Conservation (phyloP, 441 rosid genomes). For the Croton laevigatus region DNA sequence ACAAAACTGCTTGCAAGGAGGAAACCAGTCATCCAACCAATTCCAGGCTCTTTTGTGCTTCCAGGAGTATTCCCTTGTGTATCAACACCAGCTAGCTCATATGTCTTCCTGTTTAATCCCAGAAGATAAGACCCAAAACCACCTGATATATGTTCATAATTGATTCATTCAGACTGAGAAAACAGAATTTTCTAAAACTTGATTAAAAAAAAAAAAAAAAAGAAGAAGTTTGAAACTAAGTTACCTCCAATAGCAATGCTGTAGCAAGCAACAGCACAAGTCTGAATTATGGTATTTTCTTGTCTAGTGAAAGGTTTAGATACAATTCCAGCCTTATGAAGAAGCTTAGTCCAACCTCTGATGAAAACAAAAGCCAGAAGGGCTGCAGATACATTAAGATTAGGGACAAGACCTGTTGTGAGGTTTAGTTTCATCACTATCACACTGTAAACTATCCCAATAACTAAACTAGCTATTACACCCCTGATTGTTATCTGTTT, state of each 20-base stretch:
- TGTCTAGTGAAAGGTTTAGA: conserved; percentile 76
- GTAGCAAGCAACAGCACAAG: conserved; percentile 91
- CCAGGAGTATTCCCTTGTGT: conserved; percentile 58
- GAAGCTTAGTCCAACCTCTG: conserved; percentile 70
- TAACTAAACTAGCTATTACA: conserved; percentile 53
- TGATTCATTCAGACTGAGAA: background rate
- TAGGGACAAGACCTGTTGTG: conserved; percentile 92
- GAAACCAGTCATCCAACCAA: conserved; percentile 90
- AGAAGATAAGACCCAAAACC: conserved; percentile 90
- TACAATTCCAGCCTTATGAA: conserved; percentile 59
- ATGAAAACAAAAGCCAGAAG: conserved; percentile 71
- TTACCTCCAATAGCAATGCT: conserved; percentile 83
- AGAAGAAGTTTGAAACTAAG: background rate
- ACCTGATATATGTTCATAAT: conserved; percentile 44
- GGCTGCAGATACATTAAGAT: conserved; percentile 90
- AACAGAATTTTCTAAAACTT: background rate
- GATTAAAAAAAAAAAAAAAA: background rate
- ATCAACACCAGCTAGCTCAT: conserved; percentile 56
- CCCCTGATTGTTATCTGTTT: conserved; percentile 77
- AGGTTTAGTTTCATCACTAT: conserved; percentile 82
- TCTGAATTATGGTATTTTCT: conserved; percentile 85
- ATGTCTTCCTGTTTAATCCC: conserved; percentile 73
- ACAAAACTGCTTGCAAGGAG: conserved; percentile 76
- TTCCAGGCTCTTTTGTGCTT: conserved; percentile 74
- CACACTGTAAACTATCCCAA: conserved; percentile 78